Percentiles rank a stretch among this genome's conserved stretches.
phyloP scores from a whole-genome alignment of 306 rosid genomes.

The Heteromeles arbutifolia region DNA sequence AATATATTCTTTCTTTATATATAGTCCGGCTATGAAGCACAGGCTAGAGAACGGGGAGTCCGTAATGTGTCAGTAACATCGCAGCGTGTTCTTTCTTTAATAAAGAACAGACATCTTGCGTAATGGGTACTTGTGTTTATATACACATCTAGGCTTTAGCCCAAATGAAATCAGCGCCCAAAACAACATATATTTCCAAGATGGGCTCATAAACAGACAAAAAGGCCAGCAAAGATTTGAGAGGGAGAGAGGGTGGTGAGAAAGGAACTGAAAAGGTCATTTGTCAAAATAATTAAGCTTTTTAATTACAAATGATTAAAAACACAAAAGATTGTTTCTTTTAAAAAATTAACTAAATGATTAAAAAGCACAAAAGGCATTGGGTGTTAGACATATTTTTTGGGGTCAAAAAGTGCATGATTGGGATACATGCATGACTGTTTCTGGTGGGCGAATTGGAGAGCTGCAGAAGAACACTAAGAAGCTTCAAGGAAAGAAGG shows the following conservation, averaged over 20 bases:
- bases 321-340: neutral
- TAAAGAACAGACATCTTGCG: neutral
- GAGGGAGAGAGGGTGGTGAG: neutral
- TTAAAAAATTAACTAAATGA: too few species aligned
- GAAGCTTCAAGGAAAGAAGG: conserved; percentile 47
- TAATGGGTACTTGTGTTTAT: neutral
- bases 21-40: neutral
- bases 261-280: neutral
- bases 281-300: neutral
- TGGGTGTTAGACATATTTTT: neutral
- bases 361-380: neutral
- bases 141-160: neutral
- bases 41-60: neutral
- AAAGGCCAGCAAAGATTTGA: neutral
- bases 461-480: neutral
- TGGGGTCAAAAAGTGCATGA: conserved; percentile 5
- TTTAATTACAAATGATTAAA: neutral
- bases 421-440: conserved; percentile 10
- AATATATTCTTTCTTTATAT: too few species aligned
- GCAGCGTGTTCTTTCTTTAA: too few species aligned
- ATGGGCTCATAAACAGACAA: neutral
- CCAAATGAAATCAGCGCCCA: neutral
- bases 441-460: conserved; percentile 14
- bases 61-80: neutral
- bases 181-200: neutral